Evolutionary conservation across 768 basidiomycete species (phyloP).

Genomic region (Naganishia antarctica): DNA sequence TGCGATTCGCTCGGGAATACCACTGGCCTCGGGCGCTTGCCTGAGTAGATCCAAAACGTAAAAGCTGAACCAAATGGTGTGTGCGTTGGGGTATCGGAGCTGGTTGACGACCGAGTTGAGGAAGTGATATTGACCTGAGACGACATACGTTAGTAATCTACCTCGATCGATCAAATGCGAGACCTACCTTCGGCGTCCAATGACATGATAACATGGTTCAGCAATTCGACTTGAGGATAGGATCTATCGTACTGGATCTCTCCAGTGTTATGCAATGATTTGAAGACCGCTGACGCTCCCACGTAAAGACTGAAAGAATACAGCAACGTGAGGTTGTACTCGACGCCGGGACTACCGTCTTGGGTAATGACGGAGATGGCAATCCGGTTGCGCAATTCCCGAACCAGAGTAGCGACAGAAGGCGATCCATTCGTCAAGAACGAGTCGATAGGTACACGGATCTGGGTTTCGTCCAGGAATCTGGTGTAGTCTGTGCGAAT

Average conservation of each 20-base stretch:
- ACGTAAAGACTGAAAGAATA: slow-evolving; percentile 94
- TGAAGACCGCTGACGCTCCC: slow-evolving; percentile 85
- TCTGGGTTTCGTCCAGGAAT: slow-evolving; percentile 71
- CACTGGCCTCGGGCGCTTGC: slow-evolving; percentile 29
- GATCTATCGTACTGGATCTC: slow-evolving; percentile 71
- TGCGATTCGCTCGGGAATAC: slow-evolving; percentile 58
- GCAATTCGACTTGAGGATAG: slow-evolving; percentile 76
- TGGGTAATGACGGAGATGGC: slow-evolving; percentile 53
- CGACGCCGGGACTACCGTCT: slow-evolving; percentile 52
- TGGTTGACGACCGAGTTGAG: slow-evolving; percentile 89
- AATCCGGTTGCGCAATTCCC: slow-evolving; percentile 70
- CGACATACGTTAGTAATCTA: slow-evolving; percentile 14
- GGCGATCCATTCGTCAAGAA: slow-evolving; percentile 60
- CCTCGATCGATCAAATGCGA: background rate
- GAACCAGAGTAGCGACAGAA: slow-evolving; percentile 59
- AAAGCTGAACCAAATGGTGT: slow-evolving; percentile 96
- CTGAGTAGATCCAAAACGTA: slow-evolving; percentile 79
- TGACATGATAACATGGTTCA: slow-evolving; percentile 75
- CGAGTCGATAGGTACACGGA: slow-evolving; percentile 74
- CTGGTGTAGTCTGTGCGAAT: slow-evolving; percentile 86
- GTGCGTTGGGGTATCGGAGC: slow-evolving; percentile 93
- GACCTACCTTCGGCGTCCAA: slow-evolving; percentile 83
- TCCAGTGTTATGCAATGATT: slow-evolving; percentile 78
- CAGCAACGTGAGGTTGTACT: slow-evolving; percentile 81
- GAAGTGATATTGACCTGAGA: slow-evolving; percentile 85